Base-by-base conservation (phyloP, 805 yeast species). In the Maudiozyma saulgeensis region DNA sequence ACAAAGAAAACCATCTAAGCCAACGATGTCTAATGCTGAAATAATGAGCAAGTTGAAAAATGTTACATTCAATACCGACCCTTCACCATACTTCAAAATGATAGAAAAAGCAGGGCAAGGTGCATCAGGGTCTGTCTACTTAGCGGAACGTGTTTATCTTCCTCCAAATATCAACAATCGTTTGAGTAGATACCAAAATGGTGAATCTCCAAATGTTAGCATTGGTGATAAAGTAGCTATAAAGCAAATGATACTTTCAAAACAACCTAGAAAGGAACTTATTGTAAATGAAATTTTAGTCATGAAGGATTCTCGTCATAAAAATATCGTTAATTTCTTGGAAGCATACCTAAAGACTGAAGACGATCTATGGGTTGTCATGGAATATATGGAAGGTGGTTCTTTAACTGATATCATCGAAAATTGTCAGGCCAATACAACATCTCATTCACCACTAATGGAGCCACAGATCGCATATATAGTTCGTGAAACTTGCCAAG, bases 381-480 rank as follows among this genome's bases (percentile, higher is more conserved):
- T 93, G 99, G 99, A 93, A 68, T 95, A 82, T 66, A 93, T 93
- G 99, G 97, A 95, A 70, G 99, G 99, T 48, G 99, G 99, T 1
- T 86, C 96, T 4, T 72, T 93, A 57, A 93, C 98, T 0, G 99
- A 93, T 69, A 87, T 95, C 40, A 90, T 95, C 61, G 96, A 89
- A 49, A 87, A 89, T 68, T 90, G 90, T 64, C 82, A 81, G 48
- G 75, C 78, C 44, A 63, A 61, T 43, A 64, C 62, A 6, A 60
- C 58, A 16, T 47, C 56, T 12, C 58, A 57, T 41, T 64, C 69
- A 50, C 66, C 69, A 13, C 69, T 93, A 57, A 77, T 78, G 16
- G 99, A 93, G 67, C 78, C 81, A 46, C 99, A 95, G 68, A 93
- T 95, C 55, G 87, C 97, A 2, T 80, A 90, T 3, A 88, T 93